These are phyloP conservation scores for Phaeosphaeria sp. DNA, from an alignment of 2,329 filamentous ascomycete genomes.

Conservation along the genomic window DNA sequence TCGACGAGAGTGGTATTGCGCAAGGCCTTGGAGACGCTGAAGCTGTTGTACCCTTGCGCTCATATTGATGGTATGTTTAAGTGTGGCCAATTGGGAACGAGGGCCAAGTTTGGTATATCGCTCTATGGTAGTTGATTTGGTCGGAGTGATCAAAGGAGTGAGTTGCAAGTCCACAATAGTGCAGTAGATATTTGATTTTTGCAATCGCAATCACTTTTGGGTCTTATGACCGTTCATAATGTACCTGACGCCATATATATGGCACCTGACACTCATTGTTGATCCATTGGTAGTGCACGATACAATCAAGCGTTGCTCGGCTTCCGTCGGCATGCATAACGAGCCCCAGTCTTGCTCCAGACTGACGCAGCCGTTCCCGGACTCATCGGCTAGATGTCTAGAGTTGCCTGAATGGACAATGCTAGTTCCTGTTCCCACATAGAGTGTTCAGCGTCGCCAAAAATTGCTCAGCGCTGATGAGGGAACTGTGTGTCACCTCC, in stretches of 20 bases:
- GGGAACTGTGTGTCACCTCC: background rate
- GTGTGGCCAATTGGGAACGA: background rate
- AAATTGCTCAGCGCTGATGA: background rate
- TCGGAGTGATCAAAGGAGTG: background rate
- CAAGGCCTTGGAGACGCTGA: conserved; percentile 28
- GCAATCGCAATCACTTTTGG: conserved; percentile 1
- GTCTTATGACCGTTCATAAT: conserved; percentile 19
- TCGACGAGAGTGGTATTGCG: conserved; percentile 26
- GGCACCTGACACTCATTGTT: conserved; percentile 12
- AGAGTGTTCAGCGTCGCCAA: conserved; percentile 1
- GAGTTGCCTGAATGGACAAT: conserved; percentile 15
- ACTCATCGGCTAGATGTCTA: conserved; percentile 7
- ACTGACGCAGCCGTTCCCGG: conserved; percentile 20
- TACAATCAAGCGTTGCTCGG: conserved; percentile 28
- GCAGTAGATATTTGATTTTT: background rate
- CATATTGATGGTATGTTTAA: conserved; percentile 18
- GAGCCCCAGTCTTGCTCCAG: conserved; percentile 15
- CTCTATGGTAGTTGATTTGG: conserved; percentile 2
- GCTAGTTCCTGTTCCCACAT: background rate
- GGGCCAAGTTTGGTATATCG: background rate
- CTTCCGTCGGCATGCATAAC: conserved; percentile 36
- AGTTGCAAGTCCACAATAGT: background rate
- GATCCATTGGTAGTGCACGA: conserved; percentile 17
- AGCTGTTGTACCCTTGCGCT: conserved; percentile 28
- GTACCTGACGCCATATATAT: conserved; percentile 32